phyloP scores from a whole-genome alignment of 129 eudicot species.

The Dittrichia graveolens region DNA sequence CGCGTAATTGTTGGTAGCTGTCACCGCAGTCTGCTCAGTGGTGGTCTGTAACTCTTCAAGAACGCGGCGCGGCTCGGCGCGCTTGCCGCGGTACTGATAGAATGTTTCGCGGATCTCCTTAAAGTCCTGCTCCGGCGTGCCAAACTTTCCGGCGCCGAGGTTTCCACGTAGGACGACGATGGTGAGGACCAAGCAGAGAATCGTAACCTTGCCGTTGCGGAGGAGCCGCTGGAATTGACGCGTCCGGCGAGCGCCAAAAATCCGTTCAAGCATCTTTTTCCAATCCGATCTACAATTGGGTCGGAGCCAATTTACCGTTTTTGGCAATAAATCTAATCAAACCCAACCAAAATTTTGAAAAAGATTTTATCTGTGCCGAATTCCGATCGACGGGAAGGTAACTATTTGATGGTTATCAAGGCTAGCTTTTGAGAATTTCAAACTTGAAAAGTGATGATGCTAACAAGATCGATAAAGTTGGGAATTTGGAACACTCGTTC shows the following conservation, averaged over 20 bases:
- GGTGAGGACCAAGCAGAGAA: constrained; percentile 65
- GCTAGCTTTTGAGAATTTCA: background rate
- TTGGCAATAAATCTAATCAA: constrained; percentile 4
- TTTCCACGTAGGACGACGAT: constrained; percentile 66
- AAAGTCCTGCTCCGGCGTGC: constrained; percentile 82
- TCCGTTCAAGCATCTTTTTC: constrained; percentile 52
- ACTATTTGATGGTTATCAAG: background rate
- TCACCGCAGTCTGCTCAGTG: constrained; percentile 25
- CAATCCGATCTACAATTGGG: constrained; percentile 20
- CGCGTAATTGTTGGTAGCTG: constrained; percentile 52
- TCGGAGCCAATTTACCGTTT: background rate
- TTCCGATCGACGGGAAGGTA: background rate
- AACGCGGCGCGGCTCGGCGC: constrained; percentile 78
- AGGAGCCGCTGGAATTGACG: constrained; percentile 57
- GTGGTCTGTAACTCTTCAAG: constrained; percentile 48
- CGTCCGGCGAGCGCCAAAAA: constrained; percentile 54
- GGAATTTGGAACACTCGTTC: background rate
- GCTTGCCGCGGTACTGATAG: constrained; percentile 49
- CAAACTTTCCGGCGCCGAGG: constrained; percentile 80
- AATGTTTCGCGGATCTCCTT: constrained; percentile 64
- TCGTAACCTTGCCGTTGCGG: constrained; percentile 65
- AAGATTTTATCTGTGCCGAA: background rate
- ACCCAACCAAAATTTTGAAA: background rate
- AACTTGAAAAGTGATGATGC: background rate
- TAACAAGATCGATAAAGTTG: background rate